Evolutionary conservation across 768 basidiomycete genomes (phyloP), one percentile per base, ranked within the genome.

Genomic region (Trametes sanguinea): DNA sequence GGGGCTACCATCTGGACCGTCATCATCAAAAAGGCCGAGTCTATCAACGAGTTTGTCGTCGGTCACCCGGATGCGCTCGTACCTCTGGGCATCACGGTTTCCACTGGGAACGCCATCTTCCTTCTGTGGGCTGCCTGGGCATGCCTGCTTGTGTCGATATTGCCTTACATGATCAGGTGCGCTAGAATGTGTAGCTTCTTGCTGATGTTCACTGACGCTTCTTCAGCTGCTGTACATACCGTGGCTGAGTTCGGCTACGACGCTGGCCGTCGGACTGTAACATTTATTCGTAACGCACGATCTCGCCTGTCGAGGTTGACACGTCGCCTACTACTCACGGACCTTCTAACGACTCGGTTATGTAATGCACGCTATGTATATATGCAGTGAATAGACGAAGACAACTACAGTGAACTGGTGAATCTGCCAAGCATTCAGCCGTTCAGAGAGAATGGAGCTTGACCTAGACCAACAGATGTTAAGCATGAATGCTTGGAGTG

Each of bases 151-250:
- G 77, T 81, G 17, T 90, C 91, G 1, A 76, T 86, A 52, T 71
- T 89, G 44, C 92, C 92, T 13, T 93, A 92, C 70, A 81, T 90
- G 80, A 80, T 91, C 67, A 91, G 85, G 90, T 90, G 63, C 22
- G 22, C 22, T 22, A 47, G 85, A 72, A 16, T 10, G 10, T 6
- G 14, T 6, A 45, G 6, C 59, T 47, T 56, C 54, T 37, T 29
- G 16, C 22, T 35, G 46, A 8, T 13, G 32, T 59, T 44, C 6
- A 50, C 51, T 56, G 40, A 52, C 7, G 37, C 53, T 6, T 6
- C 39, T 45, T n/a, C 64, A 92, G 90, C 66, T 92, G 89, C 69
- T 92, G 89, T 75, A 92, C 91, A 56, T 92, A 80, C 76, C 85
- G 89, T 65, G 87, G 89, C 76, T 89, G 69, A 58, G 4, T 0